Conservation (phyloP, 2,329 filamentous ascomycete species). For the Clonostachys chloroleuca region DNA sequence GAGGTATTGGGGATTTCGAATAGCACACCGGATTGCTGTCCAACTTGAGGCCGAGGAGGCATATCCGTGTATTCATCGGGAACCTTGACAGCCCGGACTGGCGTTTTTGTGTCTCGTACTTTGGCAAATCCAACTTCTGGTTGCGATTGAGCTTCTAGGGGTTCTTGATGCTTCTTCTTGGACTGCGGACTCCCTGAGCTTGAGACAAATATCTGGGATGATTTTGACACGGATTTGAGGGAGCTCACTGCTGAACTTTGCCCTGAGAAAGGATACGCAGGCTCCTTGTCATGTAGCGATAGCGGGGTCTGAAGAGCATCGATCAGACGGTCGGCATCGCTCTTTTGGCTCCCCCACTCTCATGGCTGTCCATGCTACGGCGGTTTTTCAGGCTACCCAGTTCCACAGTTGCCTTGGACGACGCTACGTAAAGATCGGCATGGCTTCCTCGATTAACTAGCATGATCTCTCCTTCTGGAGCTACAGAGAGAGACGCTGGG, state of each 20-base stretch:
- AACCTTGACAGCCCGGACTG: constrained; percentile 41
- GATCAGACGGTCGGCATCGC: constrained; percentile 67
- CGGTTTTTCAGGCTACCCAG: constrained; percentile 11
- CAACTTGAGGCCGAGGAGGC: constrained; percentile 18
- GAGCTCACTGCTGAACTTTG: constrained; percentile 8
- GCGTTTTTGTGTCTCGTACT: constrained; percentile 37
- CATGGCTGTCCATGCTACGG: constrained; percentile 31
- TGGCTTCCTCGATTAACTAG: constrained; percentile 47
- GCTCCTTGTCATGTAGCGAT: constrained; percentile 27
- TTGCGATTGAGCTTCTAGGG: background rate
- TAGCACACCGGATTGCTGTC: constrained; percentile 24
- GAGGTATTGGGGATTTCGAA: constrained; percentile 26
- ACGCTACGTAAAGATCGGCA: constrained; percentile 8
- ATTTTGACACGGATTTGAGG: constrained; percentile 2
- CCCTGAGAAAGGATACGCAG: constrained; percentile 17
- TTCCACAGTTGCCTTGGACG: background rate
- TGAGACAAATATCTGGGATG: background rate
- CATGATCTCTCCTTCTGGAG: constrained; percentile 50
- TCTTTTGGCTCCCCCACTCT: constrained; percentile 39
- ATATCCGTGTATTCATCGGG: constrained; percentile 38
- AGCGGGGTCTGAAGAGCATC: constrained; percentile 65
- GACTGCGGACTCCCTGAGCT: background rate
- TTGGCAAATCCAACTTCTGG: background rate
- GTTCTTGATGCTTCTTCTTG: background rate
- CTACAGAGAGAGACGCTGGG: constrained; percentile 14